phyloP scores from a whole-genome alignment of 192 early-diverging fungal genomes.

The Paraglomus brasilianum region DNA sequence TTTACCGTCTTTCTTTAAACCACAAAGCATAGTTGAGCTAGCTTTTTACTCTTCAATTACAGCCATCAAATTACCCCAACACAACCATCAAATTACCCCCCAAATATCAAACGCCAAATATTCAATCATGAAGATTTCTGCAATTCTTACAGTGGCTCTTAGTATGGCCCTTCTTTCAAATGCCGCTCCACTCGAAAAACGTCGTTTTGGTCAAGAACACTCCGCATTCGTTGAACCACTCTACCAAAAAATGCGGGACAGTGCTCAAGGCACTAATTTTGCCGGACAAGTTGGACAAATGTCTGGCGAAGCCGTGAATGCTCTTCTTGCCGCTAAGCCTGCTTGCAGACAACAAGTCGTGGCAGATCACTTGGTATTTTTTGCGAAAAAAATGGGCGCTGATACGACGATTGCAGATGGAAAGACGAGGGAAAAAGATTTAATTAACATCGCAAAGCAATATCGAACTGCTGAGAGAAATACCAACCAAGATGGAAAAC shows the following conservation, averaged over 20 bases:
- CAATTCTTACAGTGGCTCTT: too few relatives aligned
- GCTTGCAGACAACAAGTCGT: slow-evolving; percentile 7
- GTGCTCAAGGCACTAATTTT: slow-evolving; percentile 5
- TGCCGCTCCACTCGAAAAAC: not conserved
- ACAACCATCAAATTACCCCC: too few relatives aligned
- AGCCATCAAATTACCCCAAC: too few relatives aligned
- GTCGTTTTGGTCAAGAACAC: slow-evolving; percentile 27
- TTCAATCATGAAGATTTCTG: too few relatives aligned
- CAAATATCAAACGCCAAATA: too few relatives aligned
- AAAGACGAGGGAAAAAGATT: not conserved
- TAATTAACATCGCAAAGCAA: not conserved
- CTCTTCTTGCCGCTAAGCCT: slow-evolving; percentile 17
- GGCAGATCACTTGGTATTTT: slow-evolving; percentile 5
- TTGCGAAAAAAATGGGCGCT: not conserved
- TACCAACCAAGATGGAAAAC: not conserved
- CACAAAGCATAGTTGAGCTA: too few relatives aligned
- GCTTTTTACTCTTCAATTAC: too few relatives aligned
- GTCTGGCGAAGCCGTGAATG: slow-evolving; percentile 13
- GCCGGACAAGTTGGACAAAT: slow-evolving; percentile 8
- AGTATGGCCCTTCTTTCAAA: too few relatives aligned
- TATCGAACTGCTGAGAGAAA: slow-evolving; percentile 25
- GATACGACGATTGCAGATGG: too few relatives aligned
- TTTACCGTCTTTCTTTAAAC: too few relatives aligned
- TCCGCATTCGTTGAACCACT: slow-evolving; percentile 1
- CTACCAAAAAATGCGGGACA: slow-evolving; percentile 7